Percentiles rank a stretch among this genome's conserved stretches.
Evolutionary conservation across 2,329 filamentous ascomycete genomes (phyloP).

Genomic region (Penicillium sumatraense): DNA sequence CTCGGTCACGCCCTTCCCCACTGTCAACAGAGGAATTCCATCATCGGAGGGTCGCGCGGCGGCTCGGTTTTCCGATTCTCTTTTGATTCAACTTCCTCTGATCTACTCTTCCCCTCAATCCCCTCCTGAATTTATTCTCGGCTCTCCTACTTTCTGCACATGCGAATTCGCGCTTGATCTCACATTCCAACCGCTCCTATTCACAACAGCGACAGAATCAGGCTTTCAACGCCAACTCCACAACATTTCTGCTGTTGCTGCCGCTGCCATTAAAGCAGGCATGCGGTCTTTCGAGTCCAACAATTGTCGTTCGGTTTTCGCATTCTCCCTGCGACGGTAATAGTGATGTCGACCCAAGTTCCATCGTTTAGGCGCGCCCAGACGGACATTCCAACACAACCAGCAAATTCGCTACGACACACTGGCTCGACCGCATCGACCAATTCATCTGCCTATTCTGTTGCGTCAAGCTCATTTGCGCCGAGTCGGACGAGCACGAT

Average conservation of each 20-base stretch:
- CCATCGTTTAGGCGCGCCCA: slow-evolving; percentile 43
- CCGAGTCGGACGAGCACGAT: slow-evolving; percentile 70
- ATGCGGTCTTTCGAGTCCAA: slow-evolving; percentile 44
- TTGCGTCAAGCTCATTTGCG: slow-evolving; percentile 52
- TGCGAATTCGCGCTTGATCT: slow-evolving; percentile 20
- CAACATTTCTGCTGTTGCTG: slow-evolving; percentile 31
- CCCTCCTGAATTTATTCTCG: not conserved
- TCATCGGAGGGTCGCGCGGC: slow-evolving; percentile 13
- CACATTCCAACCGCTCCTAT: slow-evolving; percentile 17
- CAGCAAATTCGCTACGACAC: slow-evolving; percentile 56
- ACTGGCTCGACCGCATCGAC: slow-evolving; percentile 58
- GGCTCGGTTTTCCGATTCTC: slow-evolving; percentile 2
- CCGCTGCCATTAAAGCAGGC: slow-evolving; percentile 40
- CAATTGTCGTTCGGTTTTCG: slow-evolving; percentile 30
- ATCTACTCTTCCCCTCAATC: not conserved
- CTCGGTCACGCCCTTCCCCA: slow-evolving; percentile 23
- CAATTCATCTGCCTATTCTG: slow-evolving; percentile 57
- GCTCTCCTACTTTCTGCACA: not conserved
- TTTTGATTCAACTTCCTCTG: not conserved
- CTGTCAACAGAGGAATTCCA: slow-evolving; percentile 32
- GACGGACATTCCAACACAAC: slow-evolving; percentile 45
- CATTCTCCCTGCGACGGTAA: slow-evolving; percentile 33
- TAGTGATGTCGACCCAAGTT: slow-evolving; percentile 47
- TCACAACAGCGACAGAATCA: slow-evolving; percentile 5
- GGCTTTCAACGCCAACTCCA: slow-evolving; percentile 9